Conservation (phyloP, 768 basidiomycete genomes). For the Kwoniella sp. region DNA sequence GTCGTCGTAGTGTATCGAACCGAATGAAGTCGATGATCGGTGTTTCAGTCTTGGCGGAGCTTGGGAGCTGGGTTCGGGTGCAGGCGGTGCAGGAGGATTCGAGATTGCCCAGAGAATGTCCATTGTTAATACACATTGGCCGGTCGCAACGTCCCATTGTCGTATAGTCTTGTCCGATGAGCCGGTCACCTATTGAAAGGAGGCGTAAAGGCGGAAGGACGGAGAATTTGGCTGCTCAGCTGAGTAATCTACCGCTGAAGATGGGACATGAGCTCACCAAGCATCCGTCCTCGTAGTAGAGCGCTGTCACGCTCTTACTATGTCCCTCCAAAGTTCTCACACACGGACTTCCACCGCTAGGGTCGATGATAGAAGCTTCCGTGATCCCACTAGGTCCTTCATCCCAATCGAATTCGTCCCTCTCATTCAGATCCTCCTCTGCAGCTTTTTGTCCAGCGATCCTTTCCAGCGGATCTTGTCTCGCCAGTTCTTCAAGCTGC, state of each 20-base stretch:
- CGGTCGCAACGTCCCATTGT: constrained; percentile 96
- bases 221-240: too few species aligned
- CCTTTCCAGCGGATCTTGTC: constrained; percentile 47
- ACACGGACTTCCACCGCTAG: constrained; percentile 60
- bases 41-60: constrained; percentile 33
- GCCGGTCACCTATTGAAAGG: constrained; percentile 92
- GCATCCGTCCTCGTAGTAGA: constrained; percentile 94
- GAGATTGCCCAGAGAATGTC: constrained; percentile 99
- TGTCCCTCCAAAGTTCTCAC: constrained; percentile 82
- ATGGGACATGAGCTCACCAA: too few species aligned
- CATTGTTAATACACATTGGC: constrained; percentile 99
- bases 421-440: constrained; percentile 30
- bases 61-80: constrained; percentile 16
- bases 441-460: constrained; percentile 38
- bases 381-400: constrained; percentile 39
- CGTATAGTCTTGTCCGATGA: constrained; percentile 97
- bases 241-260: too few species aligned
- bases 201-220: too few species aligned
- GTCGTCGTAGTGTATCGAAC: constrained; percentile 50
- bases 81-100: constrained; percentile 64
- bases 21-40: constrained; percentile 51
- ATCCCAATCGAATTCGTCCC: constrained; percentile 45
- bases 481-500: constrained; percentile 25
- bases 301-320: constrained; percentile 83
- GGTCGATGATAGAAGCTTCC: constrained; percentile 29